Evolutionary conservation across 352 stramenopile species (phyloP).

Genomic region (Thalassiosira allenii): DNA sequence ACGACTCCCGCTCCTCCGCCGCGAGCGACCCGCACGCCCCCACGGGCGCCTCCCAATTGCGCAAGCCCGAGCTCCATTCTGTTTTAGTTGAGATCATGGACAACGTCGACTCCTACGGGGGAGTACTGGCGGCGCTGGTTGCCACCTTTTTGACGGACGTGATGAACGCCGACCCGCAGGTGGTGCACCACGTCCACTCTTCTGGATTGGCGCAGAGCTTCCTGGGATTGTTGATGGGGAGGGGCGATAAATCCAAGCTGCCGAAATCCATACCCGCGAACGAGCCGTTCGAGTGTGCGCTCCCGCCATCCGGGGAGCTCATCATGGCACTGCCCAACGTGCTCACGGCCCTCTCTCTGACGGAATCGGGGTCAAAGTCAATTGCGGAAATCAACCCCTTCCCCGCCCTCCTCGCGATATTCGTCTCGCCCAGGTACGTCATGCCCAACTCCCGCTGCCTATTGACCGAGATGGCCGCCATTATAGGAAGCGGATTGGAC

Average conservation of each 20-base stretch:
- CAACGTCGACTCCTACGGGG: slow-evolving; percentile 91
- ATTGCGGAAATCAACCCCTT: slow-evolving; percentile 92
- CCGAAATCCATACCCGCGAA: background rate
- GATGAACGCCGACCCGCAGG: slow-evolving; percentile 96
- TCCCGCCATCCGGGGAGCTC: slow-evolving; percentile 90
- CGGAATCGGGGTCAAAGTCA: slow-evolving; percentile 90
- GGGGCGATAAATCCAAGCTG: slow-evolving; percentile 58
- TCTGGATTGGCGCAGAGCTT: slow-evolving; percentile 93
- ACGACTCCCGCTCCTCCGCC: too few species aligned
- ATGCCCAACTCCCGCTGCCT: slow-evolving; percentile 90
- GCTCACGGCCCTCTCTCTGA: slow-evolving; percentile 92
- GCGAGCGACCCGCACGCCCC: slow-evolving; percentile 38
- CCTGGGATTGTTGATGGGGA: slow-evolving; percentile 90
- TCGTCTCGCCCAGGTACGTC: slow-evolving; percentile 91
- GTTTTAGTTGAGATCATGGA: slow-evolving; percentile 91
- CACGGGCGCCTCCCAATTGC: slow-evolving; percentile 68
- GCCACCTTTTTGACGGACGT: slow-evolving; percentile 93
- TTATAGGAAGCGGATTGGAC: slow-evolving; percentile 93
- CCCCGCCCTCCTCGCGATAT: slow-evolving; percentile 91
- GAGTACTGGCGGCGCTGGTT: slow-evolving; percentile 92
- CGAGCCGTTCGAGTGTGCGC: too few species aligned
- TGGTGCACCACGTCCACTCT: slow-evolving; percentile 94
- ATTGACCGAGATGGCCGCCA: slow-evolving; percentile 91
- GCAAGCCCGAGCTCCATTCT: slow-evolving; percentile 88
- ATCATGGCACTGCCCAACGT: slow-evolving; percentile 95